Evolutionary conservation across 2,329 filamentous ascomycete genomes (phyloP).

Genomic region (Penicillium crustosum): DNA sequence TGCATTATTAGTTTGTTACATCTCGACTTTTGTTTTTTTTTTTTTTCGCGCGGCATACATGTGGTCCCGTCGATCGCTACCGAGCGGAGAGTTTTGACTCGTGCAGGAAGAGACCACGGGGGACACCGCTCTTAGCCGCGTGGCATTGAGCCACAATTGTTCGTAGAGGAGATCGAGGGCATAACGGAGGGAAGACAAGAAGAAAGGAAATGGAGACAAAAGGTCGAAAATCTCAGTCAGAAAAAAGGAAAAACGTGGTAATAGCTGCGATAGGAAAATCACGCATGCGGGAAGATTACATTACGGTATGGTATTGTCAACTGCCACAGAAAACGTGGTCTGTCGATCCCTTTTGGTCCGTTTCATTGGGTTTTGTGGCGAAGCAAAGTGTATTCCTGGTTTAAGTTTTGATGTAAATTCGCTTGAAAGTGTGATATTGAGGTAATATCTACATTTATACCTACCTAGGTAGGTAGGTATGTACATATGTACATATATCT

Average conservation of each 20-base stretch:
- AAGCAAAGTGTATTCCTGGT: neutral
- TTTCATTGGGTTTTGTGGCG: conserved; percentile 2
- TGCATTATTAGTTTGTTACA: conserved; percentile 1
- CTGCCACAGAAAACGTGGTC: conserved; percentile 22
- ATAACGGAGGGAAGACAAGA: conserved; percentile 1
- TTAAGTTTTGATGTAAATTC: neutral
- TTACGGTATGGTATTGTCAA: conserved; percentile 12
- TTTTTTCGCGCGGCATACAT: conserved; percentile 15
- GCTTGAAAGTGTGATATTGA: neutral
- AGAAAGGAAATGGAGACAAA: neutral
- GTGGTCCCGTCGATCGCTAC: conserved; percentile 23
- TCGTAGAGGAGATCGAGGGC: neutral
- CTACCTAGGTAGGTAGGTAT: too few relatives aligned
- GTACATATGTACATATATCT: too few relatives aligned
- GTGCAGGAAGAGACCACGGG: conserved; percentile 8
- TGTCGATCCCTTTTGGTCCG: conserved; percentile 1
- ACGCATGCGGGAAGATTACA: conserved; percentile 13
- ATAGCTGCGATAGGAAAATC: conserved; percentile 9
- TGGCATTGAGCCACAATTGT: conserved; percentile 19
- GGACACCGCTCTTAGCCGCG: conserved; percentile 20
- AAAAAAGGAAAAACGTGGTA: neutral
- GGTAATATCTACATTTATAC: neutral
- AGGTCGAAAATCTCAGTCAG: neutral
- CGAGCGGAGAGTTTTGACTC: conserved; percentile 16
- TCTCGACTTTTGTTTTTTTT: neutral